Percentiles rank a stretch among this genome's conserved stretches.
Evolutionary conservation across 139 green algal genomes (phyloP).

Genomic region (Astrephomene gubernaculifera): DNA sequence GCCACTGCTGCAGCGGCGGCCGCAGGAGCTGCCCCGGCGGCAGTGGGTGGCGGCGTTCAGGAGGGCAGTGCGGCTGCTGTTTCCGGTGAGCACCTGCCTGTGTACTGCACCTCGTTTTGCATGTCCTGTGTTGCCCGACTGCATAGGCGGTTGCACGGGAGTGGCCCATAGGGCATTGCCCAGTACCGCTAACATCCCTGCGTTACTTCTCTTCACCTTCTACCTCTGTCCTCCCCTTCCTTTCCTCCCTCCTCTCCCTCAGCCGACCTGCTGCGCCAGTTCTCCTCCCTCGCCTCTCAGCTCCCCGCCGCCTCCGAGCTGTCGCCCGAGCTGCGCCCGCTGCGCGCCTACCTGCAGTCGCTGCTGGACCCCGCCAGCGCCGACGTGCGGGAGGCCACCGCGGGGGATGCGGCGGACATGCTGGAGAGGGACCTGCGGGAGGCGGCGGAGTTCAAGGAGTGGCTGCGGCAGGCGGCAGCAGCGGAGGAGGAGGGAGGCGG

Average conservation of each 20-base stretch:
- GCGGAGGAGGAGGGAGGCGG: not conserved
- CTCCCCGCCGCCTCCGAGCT: slow-evolving; percentile 5
- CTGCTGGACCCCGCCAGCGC: not conserved
- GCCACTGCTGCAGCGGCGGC: not conserved
- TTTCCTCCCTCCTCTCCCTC: not conserved
- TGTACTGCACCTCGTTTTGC: no score
- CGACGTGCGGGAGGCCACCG: not conserved
- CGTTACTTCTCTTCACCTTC: not conserved
- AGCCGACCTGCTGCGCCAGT: slow-evolving; percentile 1
- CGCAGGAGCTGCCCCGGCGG: not conserved
- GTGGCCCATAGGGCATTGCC: no score
- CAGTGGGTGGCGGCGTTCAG: not conserved
- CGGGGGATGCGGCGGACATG: slow-evolving; percentile 9
- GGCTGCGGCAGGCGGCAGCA: not conserved
- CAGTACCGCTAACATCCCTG: not conserved
- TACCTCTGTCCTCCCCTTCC: not conserved
- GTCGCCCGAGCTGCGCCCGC: not conserved
- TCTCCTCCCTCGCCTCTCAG: slow-evolving; percentile 5
- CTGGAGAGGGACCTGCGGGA: not conserved
- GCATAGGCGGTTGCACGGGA: no score
- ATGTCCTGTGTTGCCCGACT: no score
- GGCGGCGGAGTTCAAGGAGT: not conserved
- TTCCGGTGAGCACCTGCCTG: not conserved
- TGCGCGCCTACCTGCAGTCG: not conserved
- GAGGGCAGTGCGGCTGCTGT: not conserved